Evolutionary conservation across 1,284 basidiomycete genomes (phyloP), one percentile per base, ranked within the genome.

Genomic region (Sporisorium iseilematis-ciliati): DNA sequence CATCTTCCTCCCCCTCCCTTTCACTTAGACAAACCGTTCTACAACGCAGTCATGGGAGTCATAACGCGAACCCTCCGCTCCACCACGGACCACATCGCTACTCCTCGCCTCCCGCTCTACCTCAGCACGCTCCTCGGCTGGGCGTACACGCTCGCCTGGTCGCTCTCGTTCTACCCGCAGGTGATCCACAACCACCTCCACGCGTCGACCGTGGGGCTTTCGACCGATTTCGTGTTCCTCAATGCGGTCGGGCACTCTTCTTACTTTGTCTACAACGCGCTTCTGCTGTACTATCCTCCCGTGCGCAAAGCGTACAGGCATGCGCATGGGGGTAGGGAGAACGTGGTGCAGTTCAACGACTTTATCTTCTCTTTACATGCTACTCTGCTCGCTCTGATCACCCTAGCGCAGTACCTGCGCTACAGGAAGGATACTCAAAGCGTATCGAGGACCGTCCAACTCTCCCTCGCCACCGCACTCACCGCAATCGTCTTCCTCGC

Each of bases 111-210:
- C 80, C 3, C 65, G 38, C 8, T n/a, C 77, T 29, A 29, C 29
- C 4, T 29, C 29, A 29, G 29, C 29, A 5, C 29, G 5, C 5
- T 29, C 0, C 58, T 83, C 7, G 82, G 82, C 3, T 84, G 82
- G 82, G 54, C 63, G 14, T 84, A 84, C 48, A 73, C 71, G 0
- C 2, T 75, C 1, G 72, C 77, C n/a, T 84, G 82, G 82, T 71
- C 73, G 10, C 35, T 70, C 2, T 78, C 75, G n/a, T 84, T 84
- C 69, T 82, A 79, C 40, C 82, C 82, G 7, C 82, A 84, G 57
- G 58, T 78, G 18, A 51, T 81, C 8, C 57, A 67, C 38, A 82
- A 82, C 42, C 59, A 69, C 18, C 14, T 35, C 3, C 38, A 58
- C 25, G 58, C 57, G 16, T 77, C 79, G 1, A 65, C 71, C 0